Base-by-base conservation (phyloP, 176 grass and related monocot genomes). In the Miscanthus lutarioriparius region DNA sequence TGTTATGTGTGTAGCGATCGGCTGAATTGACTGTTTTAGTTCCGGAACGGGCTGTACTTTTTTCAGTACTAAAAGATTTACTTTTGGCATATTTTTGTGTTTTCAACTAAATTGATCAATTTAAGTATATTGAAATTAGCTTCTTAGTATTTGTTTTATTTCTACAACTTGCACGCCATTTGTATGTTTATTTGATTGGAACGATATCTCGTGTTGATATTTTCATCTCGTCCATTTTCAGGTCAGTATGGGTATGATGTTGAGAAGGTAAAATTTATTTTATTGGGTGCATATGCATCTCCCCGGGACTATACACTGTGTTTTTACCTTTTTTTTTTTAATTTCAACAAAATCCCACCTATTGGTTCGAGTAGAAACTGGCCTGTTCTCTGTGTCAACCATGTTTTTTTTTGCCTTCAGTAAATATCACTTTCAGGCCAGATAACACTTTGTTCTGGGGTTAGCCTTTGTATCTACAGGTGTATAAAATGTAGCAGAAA, bases 211-310 rank as follows among this genome's bases (percentile, higher is more conserved):
- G 47, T 85, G 41, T 48, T 72, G 47, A 58, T 59, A 30, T 37
- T 39, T 80, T 76, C 74, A 28, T 75, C 27, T 79, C 1, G 67
- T 76, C 26, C 74, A 84, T 81, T 91, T 93, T 85, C 95, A 98
- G 95, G 77, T 83, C 81, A 93, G 88, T 98, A 79, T 79, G 87
- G 82, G 67, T 83, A 67, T 26, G 63, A 93, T 76, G 76, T 98
- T 77, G 92, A 90, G 85, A 93, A 98, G 95, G 95, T 97, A 80
- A 70, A 40, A 48, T 19, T 35, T 58, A 63, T 70, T 39, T 83
- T 74, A 58, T 64, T 23, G 2, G 23, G 40, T 68, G 17, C 38
- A 80, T 85, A 40, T 67, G 9, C 38, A 80, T 88, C 64, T 86
- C 22, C 23, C 51, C 14, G 1, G 61, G 77, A 54, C 28, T 73